Conservation (phyloP, 306 rosid genomes). For the barrel medic (Medicago truncatula) region DNA sequence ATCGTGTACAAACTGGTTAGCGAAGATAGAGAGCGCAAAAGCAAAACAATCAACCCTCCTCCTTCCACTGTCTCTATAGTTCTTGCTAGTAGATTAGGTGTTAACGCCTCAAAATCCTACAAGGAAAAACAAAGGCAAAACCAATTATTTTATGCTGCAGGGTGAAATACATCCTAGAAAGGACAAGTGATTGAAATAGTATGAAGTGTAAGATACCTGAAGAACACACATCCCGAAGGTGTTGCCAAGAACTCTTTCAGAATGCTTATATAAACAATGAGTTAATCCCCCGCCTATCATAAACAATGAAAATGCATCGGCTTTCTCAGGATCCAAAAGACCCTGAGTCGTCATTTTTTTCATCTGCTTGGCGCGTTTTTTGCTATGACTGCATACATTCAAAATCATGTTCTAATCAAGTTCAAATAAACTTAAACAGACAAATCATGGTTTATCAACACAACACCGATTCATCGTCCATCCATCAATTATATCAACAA, state of each 20-base stretch:
- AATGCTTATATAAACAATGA: conserved; percentile 80
- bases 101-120: conserved; percentile 95
- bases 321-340: conserved; percentile 83
- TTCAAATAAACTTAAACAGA: conserved; percentile 2
- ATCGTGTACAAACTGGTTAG: conserved; percentile 92
- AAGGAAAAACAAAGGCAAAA: conserved; percentile 38
- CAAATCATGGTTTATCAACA: neutral
- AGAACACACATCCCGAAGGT: conserved; percentile 97
- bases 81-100: conserved; percentile 93
- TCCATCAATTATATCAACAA: neutral
- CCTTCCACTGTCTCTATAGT: conserved; percentile 98
- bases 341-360: conserved; percentile 72
- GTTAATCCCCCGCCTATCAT: conserved; percentile 74
- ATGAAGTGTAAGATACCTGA: conserved; percentile 60
- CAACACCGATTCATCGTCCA: neutral
- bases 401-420: conserved; percentile 42
- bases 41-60: conserved; percentile 85
- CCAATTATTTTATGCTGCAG: conserved; percentile 2
- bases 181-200: conserved; percentile 25
- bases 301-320: conserved; percentile 80
- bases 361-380: conserved; percentile 80
- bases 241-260: conserved; percentile 87
- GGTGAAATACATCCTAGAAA: conserved; percentile 11
- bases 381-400: conserved; percentile 78
- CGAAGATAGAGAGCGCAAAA: conserved; percentile 80